Evolutionary conservation across 176 grass and related monocot species (phyloP).

Genomic region (Neostapfia colusana): DNA sequence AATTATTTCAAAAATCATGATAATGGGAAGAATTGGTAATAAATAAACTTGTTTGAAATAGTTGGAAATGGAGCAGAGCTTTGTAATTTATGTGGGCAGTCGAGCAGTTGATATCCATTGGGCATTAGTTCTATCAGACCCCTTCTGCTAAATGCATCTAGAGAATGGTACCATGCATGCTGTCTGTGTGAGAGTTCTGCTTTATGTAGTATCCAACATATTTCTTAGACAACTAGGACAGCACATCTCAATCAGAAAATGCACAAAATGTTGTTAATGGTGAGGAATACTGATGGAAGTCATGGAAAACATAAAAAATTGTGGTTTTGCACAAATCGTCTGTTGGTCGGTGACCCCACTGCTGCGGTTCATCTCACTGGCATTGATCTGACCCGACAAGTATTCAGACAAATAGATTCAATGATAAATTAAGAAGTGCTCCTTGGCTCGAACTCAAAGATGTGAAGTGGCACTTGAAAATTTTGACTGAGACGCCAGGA

Average conservation of each 20-base stretch:
- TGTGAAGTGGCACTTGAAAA: constrained; percentile 3
- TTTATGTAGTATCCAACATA: not conserved
- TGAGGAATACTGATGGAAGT: not conserved
- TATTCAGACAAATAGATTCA: not conserved
- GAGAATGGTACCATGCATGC: not conserved
- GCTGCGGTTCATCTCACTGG: not conserved
- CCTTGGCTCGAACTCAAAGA: not conserved
- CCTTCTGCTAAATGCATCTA: not conserved
- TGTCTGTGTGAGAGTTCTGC: not conserved
- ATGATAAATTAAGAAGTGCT: not conserved
- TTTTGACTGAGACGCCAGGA: not conserved
- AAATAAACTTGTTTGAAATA: not conserved
- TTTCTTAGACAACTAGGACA: not conserved
- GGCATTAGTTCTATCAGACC: constrained; percentile 13
- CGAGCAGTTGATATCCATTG: not conserved
- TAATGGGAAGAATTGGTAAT: not conserved
- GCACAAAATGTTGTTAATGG: not conserved
- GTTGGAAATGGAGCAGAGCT: not conserved
- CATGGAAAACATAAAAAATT: not conserved
- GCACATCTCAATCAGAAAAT: not conserved
- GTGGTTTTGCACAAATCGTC: not conserved
- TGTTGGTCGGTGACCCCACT: not conserved
- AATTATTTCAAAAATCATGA: not conserved
- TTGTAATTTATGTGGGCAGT: not conserved
- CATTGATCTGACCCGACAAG: not conserved